Conservation (phyloP, 2,329 filamentous ascomycete species). For the Stachybotrys chartarum region DNA sequence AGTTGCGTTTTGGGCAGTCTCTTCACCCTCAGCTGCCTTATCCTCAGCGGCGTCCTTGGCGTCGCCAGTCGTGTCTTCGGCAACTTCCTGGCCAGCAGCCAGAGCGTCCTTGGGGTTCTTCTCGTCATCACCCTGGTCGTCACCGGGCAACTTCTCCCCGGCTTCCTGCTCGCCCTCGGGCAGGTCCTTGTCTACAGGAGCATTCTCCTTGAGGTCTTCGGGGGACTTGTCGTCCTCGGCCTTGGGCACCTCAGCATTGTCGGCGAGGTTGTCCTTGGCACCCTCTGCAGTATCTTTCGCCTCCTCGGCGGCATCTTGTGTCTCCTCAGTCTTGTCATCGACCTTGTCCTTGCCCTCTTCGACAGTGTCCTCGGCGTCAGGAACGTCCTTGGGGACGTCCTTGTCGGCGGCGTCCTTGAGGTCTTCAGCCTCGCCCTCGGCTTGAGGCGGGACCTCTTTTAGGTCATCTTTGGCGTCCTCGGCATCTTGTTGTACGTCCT, state of each 20-base stretch:
- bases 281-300: slow-evolving; percentile 2
- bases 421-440: slow-evolving; percentile 5
- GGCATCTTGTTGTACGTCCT: no score
- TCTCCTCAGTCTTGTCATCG: slow-evolving; percentile 3
- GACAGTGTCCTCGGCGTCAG: slow-evolving; percentile 2
- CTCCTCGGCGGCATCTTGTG: slow-evolving; percentile 5
- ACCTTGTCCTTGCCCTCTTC: slow-evolving; percentile 1
- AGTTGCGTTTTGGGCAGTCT: slow-evolving; percentile 2
- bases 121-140: slow-evolving; percentile 19
- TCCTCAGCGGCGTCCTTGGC: slow-evolving; percentile 5
- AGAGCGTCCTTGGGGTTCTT: neutral
- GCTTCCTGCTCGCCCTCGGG: neutral
- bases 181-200: no score
- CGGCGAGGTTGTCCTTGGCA: slow-evolving; percentile 4
- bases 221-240: no score
- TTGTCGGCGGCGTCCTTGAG: slow-evolving; percentile 2
- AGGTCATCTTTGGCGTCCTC: slow-evolving; percentile 6
- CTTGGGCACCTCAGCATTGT: neutral
- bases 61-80: neutral
- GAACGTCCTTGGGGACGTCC: neutral
- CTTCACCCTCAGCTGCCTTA: slow-evolving; percentile 6
- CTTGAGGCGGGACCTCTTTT: slow-evolving; percentile 2
- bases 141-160: no score
- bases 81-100: neutral
- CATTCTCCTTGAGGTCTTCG: no score